Conservation (phyloP, 352 stramenopile species). For the Globisporangium sylvaticum region DNA sequence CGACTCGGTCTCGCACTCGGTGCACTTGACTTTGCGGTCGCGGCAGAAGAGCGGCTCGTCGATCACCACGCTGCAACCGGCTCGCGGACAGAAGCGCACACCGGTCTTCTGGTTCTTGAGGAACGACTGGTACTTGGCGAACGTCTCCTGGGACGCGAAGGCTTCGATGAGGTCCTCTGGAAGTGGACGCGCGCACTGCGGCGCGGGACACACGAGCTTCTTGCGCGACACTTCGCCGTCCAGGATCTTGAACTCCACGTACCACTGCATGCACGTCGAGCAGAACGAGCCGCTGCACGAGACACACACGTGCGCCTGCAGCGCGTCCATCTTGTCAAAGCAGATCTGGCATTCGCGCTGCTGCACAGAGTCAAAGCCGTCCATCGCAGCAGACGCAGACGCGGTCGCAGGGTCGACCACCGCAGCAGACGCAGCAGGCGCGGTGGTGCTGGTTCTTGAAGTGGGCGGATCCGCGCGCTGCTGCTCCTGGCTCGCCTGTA, state of each 20-base stretch:
- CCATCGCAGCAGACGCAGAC: background rate
- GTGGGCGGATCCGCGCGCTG: background rate
- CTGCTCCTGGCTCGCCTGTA: background rate
- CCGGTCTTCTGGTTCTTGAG: slow-evolving; percentile 58
- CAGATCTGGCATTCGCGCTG: slow-evolving; percentile 67
- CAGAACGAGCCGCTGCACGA: slow-evolving; percentile 50
- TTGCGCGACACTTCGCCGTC: slow-evolving; percentile 70
- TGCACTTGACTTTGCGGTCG: slow-evolving; percentile 40
- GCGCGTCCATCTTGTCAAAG: slow-evolving; percentile 54
- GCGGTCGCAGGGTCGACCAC: background rate
- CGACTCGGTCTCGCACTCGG: slow-evolving; percentile 42
- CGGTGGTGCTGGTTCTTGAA: background rate
- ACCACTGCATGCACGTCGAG: slow-evolving; percentile 58
- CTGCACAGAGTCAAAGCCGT: slow-evolving; percentile 25
- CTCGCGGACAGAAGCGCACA: slow-evolving; percentile 68
- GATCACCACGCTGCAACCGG: slow-evolving; percentile 54
- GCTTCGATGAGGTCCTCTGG: slow-evolving; percentile 48
- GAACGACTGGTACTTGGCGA: slow-evolving; percentile 66
- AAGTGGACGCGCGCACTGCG: slow-evolving; percentile 48
- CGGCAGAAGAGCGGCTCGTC: slow-evolving; percentile 53
- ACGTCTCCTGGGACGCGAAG: slow-evolving; percentile 39
- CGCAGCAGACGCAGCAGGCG: background rate
- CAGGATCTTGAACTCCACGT: slow-evolving; percentile 73
- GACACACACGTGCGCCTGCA: slow-evolving; percentile 42
- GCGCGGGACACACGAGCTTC: slow-evolving; percentile 69